Conservation (phyloP, 2,329 filamentous ascomycete species). For the Xylariales sp. region DNA sequence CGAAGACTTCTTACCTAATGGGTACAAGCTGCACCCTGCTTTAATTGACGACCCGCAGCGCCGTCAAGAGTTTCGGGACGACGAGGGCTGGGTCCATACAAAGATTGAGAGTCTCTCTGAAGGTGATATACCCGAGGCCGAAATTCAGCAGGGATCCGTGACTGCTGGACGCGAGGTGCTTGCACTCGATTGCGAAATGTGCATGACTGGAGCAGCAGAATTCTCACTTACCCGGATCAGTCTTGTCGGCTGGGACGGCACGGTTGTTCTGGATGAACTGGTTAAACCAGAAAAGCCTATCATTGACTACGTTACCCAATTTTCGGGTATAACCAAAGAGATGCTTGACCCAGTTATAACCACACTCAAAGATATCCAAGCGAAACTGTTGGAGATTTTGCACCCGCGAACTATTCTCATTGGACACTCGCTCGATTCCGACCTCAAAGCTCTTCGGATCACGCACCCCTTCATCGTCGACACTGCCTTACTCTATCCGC, state of each 20-base stretch:
- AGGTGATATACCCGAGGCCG: conserved; percentile 60
- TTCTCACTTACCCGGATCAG: conserved; percentile 88
- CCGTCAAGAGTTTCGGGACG: conserved; percentile 45
- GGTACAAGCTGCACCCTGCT: conserved; percentile 80
- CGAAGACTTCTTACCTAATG: conserved; percentile 75
- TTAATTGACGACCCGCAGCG: conserved; percentile 58
- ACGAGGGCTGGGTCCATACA: conserved; percentile 81
- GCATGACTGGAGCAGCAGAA: conserved; percentile 73
- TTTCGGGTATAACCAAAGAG: conserved; percentile 85
- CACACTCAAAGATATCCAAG: conserved; percentile 77
- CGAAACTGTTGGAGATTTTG: conserved; percentile 67
- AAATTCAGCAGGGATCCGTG: conserved; percentile 76
- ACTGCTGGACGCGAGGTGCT: conserved; percentile 77
- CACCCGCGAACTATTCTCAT: conserved; percentile 69
- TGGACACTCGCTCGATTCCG: conserved; percentile 78
- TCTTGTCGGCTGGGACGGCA: conserved; percentile 79
- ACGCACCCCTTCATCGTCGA: conserved; percentile 93
- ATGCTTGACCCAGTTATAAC: conserved; percentile 83
- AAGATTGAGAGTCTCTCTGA: conserved; percentile 62
- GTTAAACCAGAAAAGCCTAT: conserved; percentile 90
- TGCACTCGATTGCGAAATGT: conserved; percentile 96
- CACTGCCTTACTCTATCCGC: conserved; percentile 84
- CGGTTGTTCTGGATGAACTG: conserved; percentile 78
- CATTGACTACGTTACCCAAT: conserved; percentile 85
- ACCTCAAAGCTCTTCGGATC: conserved; percentile 77